Evolutionary conservation across 2,329 filamentous ascomycete species (phyloP), one percentile per base, ranked within the genome.

Genomic region (Trichoderma breve): DNA sequence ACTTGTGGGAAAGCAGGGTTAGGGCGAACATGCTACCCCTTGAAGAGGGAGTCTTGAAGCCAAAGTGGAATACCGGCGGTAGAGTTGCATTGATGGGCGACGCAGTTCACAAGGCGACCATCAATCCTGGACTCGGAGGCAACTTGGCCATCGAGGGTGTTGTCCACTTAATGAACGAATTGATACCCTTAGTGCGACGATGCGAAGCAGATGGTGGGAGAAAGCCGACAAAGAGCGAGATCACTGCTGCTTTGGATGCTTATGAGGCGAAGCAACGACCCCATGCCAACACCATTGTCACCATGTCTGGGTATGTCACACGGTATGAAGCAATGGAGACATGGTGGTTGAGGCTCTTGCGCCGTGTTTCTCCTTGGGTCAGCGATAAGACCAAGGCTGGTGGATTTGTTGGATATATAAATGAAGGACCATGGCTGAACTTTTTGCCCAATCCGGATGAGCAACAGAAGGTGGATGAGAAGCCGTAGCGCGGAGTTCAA

Each of bases 231-330:
- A 51, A 14, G 28, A 51, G n/a, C 24, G 66, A 69, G n/a, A 30
- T 69, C 2, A 51, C 66, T 4, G 36, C 66, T 21, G 36, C 12
- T 11, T 47, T 69, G n/a, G 66, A 69, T 24, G 15, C 66, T 7
- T 69, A 69, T 15, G 66, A 69, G 39, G 28, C 39, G 36, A 69
- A 69, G 55, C 66, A 69, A 57, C 66, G 66, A 11, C 66, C 66
- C 3, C 66, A 69, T 61, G 66, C 66, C 1, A 61, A 69, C 26
- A 60, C 26, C 14, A 61, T 69, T 6, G 55, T 61, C 26, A 61
- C 36, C 26, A 61, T 69, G 55, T 69, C 66, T 6, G 39, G 66
- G 4, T 69, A 69, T 21, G n/a, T 69, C 12, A 69, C 66, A 4
- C 26, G 55, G 12, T 69, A 69, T 36, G 66, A 69, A 34, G 55